phyloP scores from a whole-genome alignment of 2,329 filamentous ascomycete species.

The Pleoardoris graminearum region DNA sequence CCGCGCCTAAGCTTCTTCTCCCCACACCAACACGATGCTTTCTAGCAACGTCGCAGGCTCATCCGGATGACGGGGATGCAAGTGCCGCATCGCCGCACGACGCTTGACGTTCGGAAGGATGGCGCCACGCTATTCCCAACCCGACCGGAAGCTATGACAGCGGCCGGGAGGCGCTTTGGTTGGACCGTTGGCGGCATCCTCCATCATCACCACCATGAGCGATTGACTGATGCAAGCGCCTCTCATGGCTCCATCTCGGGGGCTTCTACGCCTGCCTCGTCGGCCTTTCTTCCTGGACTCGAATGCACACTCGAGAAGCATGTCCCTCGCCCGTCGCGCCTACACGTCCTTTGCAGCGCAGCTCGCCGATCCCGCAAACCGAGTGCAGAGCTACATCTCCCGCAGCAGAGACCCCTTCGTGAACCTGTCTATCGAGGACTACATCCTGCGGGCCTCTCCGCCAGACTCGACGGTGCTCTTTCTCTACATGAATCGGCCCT shows the following conservation, averaged over 20 bases:
- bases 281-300: background rate
- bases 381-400: slow-evolving; percentile 53
- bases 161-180: background rate
- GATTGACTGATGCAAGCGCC: background rate
- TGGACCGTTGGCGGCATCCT: background rate
- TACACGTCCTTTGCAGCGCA: slow-evolving; percentile 35
- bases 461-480: slow-evolving; percentile 77
- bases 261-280: background rate
- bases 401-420: slow-evolving; percentile 73
- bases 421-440: slow-evolving; percentile 93
- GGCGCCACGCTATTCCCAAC: slow-evolving; percentile 1
- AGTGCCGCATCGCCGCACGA: background rate
- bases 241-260: slow-evolving; percentile 10
- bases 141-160: slow-evolving; percentile 1
- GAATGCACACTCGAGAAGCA: background rate
- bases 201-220: background rate
- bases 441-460: slow-evolving; percentile 75
- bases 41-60: background rate
- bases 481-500: slow-evolving; percentile 84
- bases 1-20: background rate
- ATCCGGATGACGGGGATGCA: background rate
- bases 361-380: slow-evolving; percentile 36
- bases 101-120: slow-evolving; percentile 1
- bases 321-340: slow-evolving; percentile 3
- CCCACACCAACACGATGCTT: background rate